Conservation (phyloP, 306 rosid species). For the Amphicarpaea edgeworthii region DNA sequence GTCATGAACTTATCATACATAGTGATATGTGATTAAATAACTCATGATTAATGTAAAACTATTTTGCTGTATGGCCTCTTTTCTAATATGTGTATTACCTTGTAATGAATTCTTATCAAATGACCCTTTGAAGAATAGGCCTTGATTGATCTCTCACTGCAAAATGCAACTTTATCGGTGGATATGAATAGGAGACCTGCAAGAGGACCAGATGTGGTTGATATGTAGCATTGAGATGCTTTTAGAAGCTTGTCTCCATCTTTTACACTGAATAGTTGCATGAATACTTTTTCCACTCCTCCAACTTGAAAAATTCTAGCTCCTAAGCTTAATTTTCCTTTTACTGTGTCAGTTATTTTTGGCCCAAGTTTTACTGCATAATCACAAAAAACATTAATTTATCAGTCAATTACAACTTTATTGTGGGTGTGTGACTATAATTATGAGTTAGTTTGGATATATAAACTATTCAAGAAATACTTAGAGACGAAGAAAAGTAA, state of each 20-base stretch:
- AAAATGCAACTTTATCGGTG: constrained; percentile 74
- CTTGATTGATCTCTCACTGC: constrained; percentile 79
- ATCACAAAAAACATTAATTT: neutral
- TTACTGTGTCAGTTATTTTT: constrained; percentile 72
- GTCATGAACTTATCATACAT: no score
- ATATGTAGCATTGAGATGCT: constrained; percentile 75
- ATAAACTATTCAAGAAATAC: no score
- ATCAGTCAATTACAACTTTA: neutral
- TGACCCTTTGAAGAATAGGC: constrained; percentile 55
- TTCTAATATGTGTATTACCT: constrained; percentile 51
- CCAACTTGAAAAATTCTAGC: constrained; percentile 76
- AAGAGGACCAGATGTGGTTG: constrained; percentile 87
- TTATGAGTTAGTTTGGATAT: no score
- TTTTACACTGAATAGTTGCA: constrained; percentile 56
- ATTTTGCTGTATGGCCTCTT: no score
- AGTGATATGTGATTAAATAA: no score
- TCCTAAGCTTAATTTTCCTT: constrained; percentile 76
- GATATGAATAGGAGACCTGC: constrained; percentile 93
- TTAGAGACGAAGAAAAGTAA: no score
- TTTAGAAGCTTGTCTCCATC: constrained; percentile 74
- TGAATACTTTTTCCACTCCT: constrained; percentile 67
- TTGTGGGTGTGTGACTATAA: constrained; percentile 1
- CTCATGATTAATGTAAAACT: no score
- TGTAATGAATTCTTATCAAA: constrained; percentile 65
- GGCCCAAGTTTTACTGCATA: constrained; percentile 69